Conservation (phyloP, 164 flowering plant species). For the Buxus sempervirens region DNA sequence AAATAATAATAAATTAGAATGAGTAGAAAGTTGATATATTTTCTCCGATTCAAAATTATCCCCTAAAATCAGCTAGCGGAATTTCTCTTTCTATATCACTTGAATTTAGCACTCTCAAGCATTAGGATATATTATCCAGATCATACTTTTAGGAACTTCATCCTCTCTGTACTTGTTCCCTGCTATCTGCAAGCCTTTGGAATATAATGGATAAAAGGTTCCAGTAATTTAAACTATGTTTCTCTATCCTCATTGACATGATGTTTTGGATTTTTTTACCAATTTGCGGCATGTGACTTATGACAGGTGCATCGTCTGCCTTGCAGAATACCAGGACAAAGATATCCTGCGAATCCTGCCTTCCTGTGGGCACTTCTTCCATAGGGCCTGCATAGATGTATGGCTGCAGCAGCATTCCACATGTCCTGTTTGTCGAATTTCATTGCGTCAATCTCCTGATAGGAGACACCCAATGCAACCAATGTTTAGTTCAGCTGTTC, state of each 20-base stretch:
- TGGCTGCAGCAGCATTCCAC: constrained; percentile 93
- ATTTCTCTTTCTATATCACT: too few species aligned
- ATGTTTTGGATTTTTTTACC: not conserved
- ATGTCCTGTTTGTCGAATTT: constrained; percentile 89
- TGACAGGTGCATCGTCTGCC: constrained; percentile 84
- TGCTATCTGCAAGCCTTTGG: not conserved
- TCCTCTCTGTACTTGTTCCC: not conserved
- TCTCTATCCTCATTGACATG: too few species aligned
- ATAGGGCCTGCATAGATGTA: constrained; percentile 77
- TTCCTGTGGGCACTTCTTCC: constrained; percentile 84
- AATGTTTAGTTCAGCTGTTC: constrained; percentile 62
- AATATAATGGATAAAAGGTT: not conserved
- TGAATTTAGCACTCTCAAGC: too few species aligned
- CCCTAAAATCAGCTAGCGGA: too few species aligned
- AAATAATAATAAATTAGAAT: too few species aligned
- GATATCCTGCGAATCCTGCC: constrained; percentile 83
- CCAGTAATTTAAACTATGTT: not conserved
- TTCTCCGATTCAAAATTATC: too few species aligned
- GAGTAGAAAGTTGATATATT: too few species aligned
- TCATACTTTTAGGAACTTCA: not conserved
- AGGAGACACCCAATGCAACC: constrained; percentile 73
- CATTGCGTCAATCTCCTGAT: constrained; percentile 61
- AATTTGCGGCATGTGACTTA: not conserved
- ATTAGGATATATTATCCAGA: not conserved
- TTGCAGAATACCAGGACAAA: constrained; percentile 69